A percentile compares a stretch with the other conserved stretches of the same genome.
These are phyloP conservation scores for Pyricularia sp. DNA, from an alignment of 2,329 filamentous ascomycete genomes.

Conservation along the genomic window DNA sequence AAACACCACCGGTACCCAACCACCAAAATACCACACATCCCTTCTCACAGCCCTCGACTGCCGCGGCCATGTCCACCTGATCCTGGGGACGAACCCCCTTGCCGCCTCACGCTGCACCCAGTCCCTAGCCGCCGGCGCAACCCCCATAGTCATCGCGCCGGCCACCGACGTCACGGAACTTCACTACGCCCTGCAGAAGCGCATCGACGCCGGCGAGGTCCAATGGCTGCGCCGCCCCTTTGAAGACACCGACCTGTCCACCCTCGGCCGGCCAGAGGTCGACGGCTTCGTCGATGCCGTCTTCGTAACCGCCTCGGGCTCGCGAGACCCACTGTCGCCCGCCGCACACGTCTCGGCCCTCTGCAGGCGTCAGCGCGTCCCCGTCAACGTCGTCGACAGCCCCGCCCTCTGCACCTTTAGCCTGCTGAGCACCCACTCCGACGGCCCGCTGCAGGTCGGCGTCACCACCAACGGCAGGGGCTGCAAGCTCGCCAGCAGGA, in stretches of 20 bases:
- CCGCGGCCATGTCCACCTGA: constrained; percentile 61
- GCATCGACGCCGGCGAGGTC: constrained; percentile 53
- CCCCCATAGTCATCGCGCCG: constrained; percentile 65
- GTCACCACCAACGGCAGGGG: constrained; percentile 91
- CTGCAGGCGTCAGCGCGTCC: constrained; percentile 71
- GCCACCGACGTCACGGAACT: constrained; percentile 27
- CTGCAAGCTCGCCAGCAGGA: constrained; percentile 82
- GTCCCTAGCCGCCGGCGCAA: constrained; percentile 70
- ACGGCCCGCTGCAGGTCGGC: constrained; percentile 86
- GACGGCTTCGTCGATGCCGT: constrained; percentile 75
- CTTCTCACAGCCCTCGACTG: constrained; percentile 64
- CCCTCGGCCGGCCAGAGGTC: constrained; percentile 68
- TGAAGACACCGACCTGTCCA: constrained; percentile 56
- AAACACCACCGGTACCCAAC: too few species aligned
- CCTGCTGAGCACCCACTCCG: constrained; percentile 74
- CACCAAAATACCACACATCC: constrained; percentile 22
- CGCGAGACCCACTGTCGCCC: constrained; percentile 26
- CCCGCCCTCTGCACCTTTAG: constrained; percentile 81
- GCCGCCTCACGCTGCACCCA: constrained; percentile 73
- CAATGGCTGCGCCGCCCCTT: constrained; percentile 56
- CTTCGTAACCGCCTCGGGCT: constrained; percentile 57
- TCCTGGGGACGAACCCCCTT: constrained; percentile 76
- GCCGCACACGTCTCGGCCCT: constrained; percentile 56
- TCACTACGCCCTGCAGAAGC: constrained; percentile 45
- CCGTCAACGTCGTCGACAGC: constrained; percentile 83